Percentiles rank a stretch among this genome's conserved stretches.
Evolutionary conservation across 2,329 filamentous ascomycete species (phyloP).

Genomic region (Ustulina deusta): DNA sequence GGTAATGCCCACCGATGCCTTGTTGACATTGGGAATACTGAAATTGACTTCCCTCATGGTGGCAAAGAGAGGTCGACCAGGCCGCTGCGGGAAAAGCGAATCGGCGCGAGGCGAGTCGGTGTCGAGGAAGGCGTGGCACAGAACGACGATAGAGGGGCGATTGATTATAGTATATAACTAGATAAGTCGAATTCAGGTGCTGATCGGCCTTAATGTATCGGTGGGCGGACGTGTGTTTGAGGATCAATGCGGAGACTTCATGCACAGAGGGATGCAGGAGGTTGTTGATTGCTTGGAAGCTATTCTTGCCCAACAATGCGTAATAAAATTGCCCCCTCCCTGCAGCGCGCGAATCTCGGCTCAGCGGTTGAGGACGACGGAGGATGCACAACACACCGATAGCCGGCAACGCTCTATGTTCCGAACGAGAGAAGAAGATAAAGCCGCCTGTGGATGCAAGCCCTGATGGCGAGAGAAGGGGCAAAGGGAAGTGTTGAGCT

Average conservation of each 20-base stretch:
- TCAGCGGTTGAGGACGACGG: conserved; percentile 17
- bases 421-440: conserved; percentile 15
- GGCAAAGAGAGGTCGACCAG: conserved; percentile 47
- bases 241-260: conserved; percentile 45
- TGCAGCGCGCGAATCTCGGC: conserved; percentile 33
- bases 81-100: conserved; percentile 41
- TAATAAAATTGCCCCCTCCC: conserved; percentile 44
- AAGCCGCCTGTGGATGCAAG: conserved; percentile 30
- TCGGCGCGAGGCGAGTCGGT: conserved; percentile 41
- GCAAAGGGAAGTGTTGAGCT: conserved; percentile 37
- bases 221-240: conserved; percentile 44
- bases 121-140: conserved; percentile 19
- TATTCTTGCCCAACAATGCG: conserved; percentile 45
- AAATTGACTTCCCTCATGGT: conserved; percentile 99
- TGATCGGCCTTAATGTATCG: conserved; percentile 38
- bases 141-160: background rate
- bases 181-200: conserved; percentile 40
- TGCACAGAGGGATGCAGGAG: conserved; percentile 38
- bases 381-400: conserved; percentile 13
- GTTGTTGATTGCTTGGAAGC: conserved; percentile 38
- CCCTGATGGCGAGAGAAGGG: conserved; percentile 30
- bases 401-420: conserved; percentile 19
- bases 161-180: conserved; percentile 45
- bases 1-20: conserved; percentile 98
- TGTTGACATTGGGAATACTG: conserved; percentile 99